Evolutionary conservation across 495 filamentous ascomycete species (phyloP), one percentile per base, ranked within the genome.

Genomic region (Peziza echinospora): DNA sequence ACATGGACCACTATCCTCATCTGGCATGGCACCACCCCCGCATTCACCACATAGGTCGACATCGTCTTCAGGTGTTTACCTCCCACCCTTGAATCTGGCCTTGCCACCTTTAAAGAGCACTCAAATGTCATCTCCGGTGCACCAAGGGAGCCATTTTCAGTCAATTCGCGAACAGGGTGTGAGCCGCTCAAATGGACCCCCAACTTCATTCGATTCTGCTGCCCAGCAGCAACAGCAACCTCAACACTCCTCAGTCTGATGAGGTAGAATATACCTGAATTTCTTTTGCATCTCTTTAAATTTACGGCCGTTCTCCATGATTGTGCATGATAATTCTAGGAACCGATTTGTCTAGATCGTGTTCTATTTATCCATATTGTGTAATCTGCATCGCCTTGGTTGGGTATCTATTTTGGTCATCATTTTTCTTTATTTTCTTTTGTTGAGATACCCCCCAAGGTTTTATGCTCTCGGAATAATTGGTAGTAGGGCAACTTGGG

Each of bases 141-240:
- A 52, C 37, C 56, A 59, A 26, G 52, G 53, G 47, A 42, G 53
- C 24, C 59, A 60, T 52, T 53, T 56, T 24, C 57, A 58, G 26
- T 53, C 59, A 44, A 48, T 59, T 30, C 49, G 45, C 26, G 51
- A 59, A 49, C 53, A 56, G 41, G 45, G 41, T 44, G 51, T 48
- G 49, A 59, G 59, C 48, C 30, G 1, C 13, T n/a, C n/a, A n/a
- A n/a, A n/a, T n/a, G 56, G 56, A 17, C 56, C 56, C 47, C 56
- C 57, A 48, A 59, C 47, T 30, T 60, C 57, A 23, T 60, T 59
- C 48, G 56, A 55, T 53, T 59, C 56, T 24, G 56, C 57, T 47
- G 53, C 56, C 43, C 56, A 59, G 21, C 53, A 56, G 55, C 55
- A 55, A 22, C 41, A 43, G n/a, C 26, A 34, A n/a, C 41, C 41